Evolutionary conservation across 345 rosid species (phyloP), one percentile per base, ranked within the genome.

Genomic region (Psidium friedrichsthalianum): DNA sequence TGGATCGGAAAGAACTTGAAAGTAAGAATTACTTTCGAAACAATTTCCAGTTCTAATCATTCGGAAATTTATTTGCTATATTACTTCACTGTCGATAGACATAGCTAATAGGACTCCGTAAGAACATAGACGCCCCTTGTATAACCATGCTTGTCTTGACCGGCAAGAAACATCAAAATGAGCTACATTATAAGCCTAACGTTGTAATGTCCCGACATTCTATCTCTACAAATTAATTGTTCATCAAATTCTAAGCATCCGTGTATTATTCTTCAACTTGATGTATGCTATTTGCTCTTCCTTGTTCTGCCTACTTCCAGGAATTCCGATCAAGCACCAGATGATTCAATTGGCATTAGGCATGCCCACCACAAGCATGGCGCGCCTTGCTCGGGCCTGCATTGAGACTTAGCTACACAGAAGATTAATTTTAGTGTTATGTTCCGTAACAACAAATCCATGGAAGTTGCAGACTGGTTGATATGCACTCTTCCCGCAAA

Each of bases 331-430:
- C 14, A 84, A 80, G n/a, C 83, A 86, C 36, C 74, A 83, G 74
- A 83, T 49, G 74, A n/a, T 86, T 49, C 83, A 81, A 24, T 15
- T 86, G 88, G 85, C 51, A 51, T 27, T 83, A 32, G 55, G 44
- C 83, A 83, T 86, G 83, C 86, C 88, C 13, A 29, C 21, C 22
- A 83, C 76, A 84, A 44, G 36, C 47, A 12, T 81, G 29, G 27
- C 52, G 51, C 83, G 56, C 78, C 27, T 86, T 22, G 83, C 42
- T 27, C 83, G 88, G 88, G 42, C 74, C 56, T 44, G 88, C 83
- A 74, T 86, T 10, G 88, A 83, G 83, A 74, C 85, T 27, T 57
- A 27, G 57, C 49, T 13, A 10, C 83, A 49, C 83, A 47, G 74
- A 86, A 8, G 52, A 74, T 32, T 20, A 8, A 54, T 12, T 83